Base-by-base conservation (phyloP, 805 yeast genomes). In the Debaryomyces tyrocola region DNA sequence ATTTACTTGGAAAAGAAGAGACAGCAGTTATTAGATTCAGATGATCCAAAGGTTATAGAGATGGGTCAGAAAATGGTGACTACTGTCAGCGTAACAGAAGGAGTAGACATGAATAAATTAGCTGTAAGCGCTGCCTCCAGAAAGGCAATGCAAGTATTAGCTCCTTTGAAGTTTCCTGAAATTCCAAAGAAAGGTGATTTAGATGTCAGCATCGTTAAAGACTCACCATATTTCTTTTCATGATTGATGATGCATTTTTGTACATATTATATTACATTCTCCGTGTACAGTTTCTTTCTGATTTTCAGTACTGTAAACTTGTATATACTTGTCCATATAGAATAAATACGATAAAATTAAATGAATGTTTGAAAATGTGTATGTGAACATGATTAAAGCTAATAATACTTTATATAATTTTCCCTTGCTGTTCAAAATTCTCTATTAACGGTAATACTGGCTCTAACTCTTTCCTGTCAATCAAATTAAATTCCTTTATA, bases 171-270 rank as follows among this genome's bases (percentile, higher is more conserved):
- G 37, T 71, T 90, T 51, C 95, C 96, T 0, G 75, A 73, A 0
- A 79, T 89, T 36, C 97, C 97, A 11, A 70, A 77, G 41, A 84
- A 80, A 63, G 99, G 97, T 42, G 83, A 82, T 14, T 88, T 92
- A 56, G 95, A 92, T 59, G 95, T 92, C 33, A 67, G 71, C 34
- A 79, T 78, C 47, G 85, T 91, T 37, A 77, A 78, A 59, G 79
- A 83, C 41, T 88, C 96, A 51, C 75, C 77, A 28, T 92, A 92
- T 66, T 92, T 92, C 77, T 92, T 92, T 56, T 70, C 76, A 35
- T 72, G 53, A 54, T 28, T 48, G 37, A 45, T 42, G 49, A 48
- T 29, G 27, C 39, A 41, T 41, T 33, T 1, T 40, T 40, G 41
- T 41, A 40, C 41, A 45, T 39, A 46, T 28, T 24, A 24, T 33